phyloP scores from a whole-genome alignment of 306 rosid genomes.

The Carpinus fangiana region DNA sequence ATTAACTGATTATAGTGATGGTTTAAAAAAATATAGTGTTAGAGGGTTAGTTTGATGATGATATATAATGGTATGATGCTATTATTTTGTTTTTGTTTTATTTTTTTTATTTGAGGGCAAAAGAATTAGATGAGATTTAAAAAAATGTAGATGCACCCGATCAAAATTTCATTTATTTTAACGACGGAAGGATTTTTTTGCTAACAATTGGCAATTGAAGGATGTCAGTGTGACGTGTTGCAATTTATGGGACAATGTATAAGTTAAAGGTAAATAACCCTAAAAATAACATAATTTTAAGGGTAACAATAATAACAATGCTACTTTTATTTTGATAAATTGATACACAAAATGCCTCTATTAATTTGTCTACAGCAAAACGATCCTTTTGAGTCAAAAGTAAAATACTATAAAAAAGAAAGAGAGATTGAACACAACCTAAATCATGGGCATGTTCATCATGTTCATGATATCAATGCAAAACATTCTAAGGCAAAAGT shows the following conservation, averaged over 20 bases:
- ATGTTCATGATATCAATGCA: not conserved
- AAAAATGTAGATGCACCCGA: too few species aligned
- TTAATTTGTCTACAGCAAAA: not conserved
- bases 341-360: not conserved
- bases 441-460: not conserved
- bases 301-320: not conserved
- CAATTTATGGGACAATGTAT: too few species aligned
- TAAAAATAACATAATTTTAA: too few species aligned
- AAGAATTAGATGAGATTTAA: too few species aligned
- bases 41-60: not conserved
- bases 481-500: not conserved
- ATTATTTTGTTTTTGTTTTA: not conserved
- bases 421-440: not conserved
- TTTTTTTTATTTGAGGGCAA: too few species aligned
- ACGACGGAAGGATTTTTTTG: too few species aligned
- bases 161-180: too few species aligned
- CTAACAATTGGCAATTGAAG: too few species aligned
- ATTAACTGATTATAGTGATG: not conserved
- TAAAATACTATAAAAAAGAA: not conserved
- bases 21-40: not conserved
- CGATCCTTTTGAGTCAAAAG: not conserved
- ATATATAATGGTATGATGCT: not conserved
- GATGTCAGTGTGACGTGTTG: too few species aligned
- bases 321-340: not conserved
- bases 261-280: too few species aligned